These are phyloP conservation scores for Pythium guiyangense DNA, from an alignment of 352 stramenopile genomes.

Conservation along the genomic window DNA sequence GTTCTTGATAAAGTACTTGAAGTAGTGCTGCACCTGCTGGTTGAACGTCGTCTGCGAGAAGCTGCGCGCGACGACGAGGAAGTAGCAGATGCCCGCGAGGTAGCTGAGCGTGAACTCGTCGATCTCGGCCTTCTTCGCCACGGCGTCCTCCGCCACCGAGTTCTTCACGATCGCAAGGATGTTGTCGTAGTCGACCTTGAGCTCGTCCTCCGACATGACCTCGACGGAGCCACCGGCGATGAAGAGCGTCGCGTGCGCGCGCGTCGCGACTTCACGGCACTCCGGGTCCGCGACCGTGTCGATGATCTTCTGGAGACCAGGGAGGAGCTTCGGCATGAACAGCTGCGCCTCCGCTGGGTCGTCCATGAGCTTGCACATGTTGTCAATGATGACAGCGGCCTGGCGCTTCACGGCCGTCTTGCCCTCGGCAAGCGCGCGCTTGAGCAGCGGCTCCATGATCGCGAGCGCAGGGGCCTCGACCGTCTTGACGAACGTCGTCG, in stretches of 20 bases:
- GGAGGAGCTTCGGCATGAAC: conserved; percentile 97
- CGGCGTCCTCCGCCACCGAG: conserved; percentile 72
- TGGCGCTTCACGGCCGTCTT: conserved; percentile 97
- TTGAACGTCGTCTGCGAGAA: conserved; percentile 95
- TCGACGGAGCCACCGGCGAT: conserved; percentile 92
- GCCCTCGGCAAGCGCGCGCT: conserved; percentile 94
- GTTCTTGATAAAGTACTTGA: conserved; percentile 76
- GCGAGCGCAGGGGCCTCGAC: conserved; percentile 95
- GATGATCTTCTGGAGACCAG: conserved; percentile 95
- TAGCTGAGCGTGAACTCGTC: conserved; percentile 91
- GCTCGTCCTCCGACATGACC: conserved; percentile 79
- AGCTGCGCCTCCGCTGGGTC: conserved; percentile 95
- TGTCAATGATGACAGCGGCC: conserved; percentile 98
- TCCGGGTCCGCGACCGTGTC: conserved; percentile 95
- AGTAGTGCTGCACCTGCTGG: conserved; percentile 89
- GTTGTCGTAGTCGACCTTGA: conserved; percentile 90
- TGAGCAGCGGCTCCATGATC: conserved; percentile 96
- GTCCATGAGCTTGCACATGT: conserved; percentile 99
- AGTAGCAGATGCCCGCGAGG: conserved; percentile 79
- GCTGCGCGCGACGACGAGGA: conserved; percentile 86
- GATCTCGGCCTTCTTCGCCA: conserved; percentile 82
- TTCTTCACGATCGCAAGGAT: conserved; percentile 73
- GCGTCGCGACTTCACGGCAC: conserved; percentile 93
- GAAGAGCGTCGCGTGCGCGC: conserved; percentile 92
- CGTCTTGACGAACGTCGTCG: conserved; percentile 98